Conservation (phyloP, 352 stramenopile species). For the Globisporangium nagaii region DNA sequence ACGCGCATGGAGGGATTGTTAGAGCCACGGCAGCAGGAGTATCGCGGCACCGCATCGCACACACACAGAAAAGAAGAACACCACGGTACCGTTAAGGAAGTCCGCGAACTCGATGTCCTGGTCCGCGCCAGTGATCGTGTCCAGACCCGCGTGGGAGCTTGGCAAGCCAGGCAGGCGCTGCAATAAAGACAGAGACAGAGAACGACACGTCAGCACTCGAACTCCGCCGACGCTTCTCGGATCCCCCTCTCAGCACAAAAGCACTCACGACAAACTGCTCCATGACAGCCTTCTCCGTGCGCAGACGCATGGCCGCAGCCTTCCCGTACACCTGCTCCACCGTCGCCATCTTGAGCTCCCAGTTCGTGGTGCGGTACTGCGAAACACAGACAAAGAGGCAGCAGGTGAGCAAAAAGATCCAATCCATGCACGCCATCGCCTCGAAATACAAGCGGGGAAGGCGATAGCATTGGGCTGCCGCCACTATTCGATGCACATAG, state of each 20-base stretch:
- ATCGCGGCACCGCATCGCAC: not conserved
- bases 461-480: too few species aligned
- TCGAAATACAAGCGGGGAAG: too few species aligned
- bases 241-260: not conserved
- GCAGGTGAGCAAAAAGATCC: not conserved
- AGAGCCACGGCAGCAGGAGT: not conserved
- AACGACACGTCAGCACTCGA: not conserved
- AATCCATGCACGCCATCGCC: not conserved
- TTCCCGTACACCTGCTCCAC: constrained; percentile 88
- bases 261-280: constrained; percentile 69
- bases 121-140: constrained; percentile 76
- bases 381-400: not conserved
- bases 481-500: too few species aligned
- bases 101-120: constrained; percentile 78
- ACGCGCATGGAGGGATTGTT: not conserved
- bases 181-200: not conserved
- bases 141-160: constrained; percentile 66
- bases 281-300: constrained; percentile 84
- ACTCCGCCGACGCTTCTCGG: not conserved
- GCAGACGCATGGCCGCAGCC: constrained; percentile 82
- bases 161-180: constrained; percentile 79
- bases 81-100: constrained; percentile 66
- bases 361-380: constrained; percentile 70
- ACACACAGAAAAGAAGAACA: constrained; percentile 1
- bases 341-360: constrained; percentile 85